A percentile compares a stretch with the other conserved stretches of the same genome.
phyloP scores from a whole-genome alignment of 2,329 filamentous ascomycete genomes.

The Claviceps spartinae region DNA sequence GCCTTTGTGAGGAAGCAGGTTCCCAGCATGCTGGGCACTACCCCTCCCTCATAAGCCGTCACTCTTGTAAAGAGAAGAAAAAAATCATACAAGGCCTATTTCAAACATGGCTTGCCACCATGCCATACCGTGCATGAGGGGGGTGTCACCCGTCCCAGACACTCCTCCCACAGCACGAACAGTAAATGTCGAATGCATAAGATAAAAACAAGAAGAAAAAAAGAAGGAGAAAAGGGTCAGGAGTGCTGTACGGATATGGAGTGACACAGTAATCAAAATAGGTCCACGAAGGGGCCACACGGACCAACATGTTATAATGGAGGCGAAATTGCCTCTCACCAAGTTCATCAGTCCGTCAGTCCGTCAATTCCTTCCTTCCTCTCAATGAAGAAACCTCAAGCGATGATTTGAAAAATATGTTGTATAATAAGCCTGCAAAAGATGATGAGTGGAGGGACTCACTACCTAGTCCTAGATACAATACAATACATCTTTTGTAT shows the following conservation, averaged over 20 bases:
- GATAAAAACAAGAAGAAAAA: background rate
- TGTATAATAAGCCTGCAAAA: too few species aligned
- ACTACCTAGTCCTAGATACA: too few species aligned
- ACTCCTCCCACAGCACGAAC: background rate
- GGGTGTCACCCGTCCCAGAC: background rate
- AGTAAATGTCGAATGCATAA: too few species aligned
- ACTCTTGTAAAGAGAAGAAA: conserved; percentile 17
- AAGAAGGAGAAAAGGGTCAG: background rate
- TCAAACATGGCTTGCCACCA: too few species aligned
- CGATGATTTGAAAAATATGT: too few species aligned
- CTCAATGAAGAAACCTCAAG: too few species aligned
- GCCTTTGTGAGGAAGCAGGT: conserved; percentile 45
- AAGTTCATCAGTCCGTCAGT: too few species aligned
- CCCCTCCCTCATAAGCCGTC: conserved; percentile 25
- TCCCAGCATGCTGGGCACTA: conserved; percentile 31
- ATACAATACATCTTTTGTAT: too few species aligned
- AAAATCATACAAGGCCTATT: background rate
- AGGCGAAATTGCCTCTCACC: too few species aligned
- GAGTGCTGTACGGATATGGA: conserved; percentile 1
- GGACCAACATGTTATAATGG: too few species aligned
- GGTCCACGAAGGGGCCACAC: background rate
- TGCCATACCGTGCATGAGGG: background rate
- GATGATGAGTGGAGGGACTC: too few species aligned
- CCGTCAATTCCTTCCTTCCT: too few species aligned
- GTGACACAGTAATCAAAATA: background rate